phyloP scores from a whole-genome alignment of 2,329 filamentous ascomycete species.

The Fusarium buharicum region DNA sequence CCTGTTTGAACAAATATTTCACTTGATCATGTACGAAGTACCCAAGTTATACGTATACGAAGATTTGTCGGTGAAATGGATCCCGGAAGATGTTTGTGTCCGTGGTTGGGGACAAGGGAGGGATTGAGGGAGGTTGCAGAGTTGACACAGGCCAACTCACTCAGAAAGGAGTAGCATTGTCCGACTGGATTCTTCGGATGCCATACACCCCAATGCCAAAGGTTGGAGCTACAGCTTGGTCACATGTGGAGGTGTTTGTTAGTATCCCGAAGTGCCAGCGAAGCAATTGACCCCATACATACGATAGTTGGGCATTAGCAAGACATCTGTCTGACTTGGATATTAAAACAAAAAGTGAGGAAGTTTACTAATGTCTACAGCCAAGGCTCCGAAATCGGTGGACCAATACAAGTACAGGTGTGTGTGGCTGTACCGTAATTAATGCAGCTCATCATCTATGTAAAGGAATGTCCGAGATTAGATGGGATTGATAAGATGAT shows the following conservation, averaged over 20 bases:
- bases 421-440: not conserved
- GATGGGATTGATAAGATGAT: constrained; percentile 47
- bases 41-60: not conserved
- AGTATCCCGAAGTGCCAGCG: constrained; percentile 8
- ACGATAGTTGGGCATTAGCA: constrained; percentile 13
- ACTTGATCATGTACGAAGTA: not conserved
- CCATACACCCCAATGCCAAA: constrained; percentile 3
- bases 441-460: constrained; percentile 20
- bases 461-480: constrained; percentile 40
- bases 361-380: not conserved
- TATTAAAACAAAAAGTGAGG: too few relatives aligned
- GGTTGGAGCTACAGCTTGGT: constrained; percentile 9
- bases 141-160: constrained; percentile 23
- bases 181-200: constrained; percentile 19
- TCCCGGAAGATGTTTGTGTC: constrained; percentile 13
- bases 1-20: constrained; percentile 7
- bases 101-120: constrained; percentile 13
- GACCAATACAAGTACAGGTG: not conserved
- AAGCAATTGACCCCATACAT: constrained; percentile 9
- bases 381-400: constrained; percentile 37
- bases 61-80: constrained; percentile 36
- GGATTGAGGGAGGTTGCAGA: constrained; percentile 16
- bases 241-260: constrained; percentile 10
- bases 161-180: constrained; percentile 13
- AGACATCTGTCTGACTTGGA: not conserved